phyloP scores from a whole-genome alignment of 2,329 filamentous ascomycete genomes.

The Aspergillus fumigatus region DNA sequence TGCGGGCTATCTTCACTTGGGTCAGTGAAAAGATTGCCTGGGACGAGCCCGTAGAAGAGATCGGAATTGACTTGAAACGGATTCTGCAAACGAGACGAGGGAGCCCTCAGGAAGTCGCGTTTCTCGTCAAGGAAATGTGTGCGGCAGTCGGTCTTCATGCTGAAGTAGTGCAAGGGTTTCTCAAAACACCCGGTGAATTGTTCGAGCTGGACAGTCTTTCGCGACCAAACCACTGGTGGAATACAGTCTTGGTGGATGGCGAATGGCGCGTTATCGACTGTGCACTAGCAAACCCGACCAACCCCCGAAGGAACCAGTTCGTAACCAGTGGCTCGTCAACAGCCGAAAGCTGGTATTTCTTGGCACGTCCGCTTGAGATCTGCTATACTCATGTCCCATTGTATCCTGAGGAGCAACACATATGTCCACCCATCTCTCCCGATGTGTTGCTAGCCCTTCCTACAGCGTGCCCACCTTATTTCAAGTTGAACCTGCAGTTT shows the following conservation, averaged over 20 bases:
- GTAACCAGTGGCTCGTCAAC: constrained; percentile 64
- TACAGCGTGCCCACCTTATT: constrained; percentile 80
- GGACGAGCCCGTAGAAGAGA: constrained; percentile 91
- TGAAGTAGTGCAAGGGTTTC: constrained; percentile 81
- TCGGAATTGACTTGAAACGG: constrained; percentile 68
- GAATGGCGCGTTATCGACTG: constrained; percentile 98
- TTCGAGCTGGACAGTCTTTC: constrained; percentile 76
- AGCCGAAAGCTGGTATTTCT: constrained; percentile 90
- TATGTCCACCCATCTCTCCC: constrained; percentile 80
- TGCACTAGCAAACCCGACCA: constrained; percentile 83
- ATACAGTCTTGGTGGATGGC: constrained; percentile 83
- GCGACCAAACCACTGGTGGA: constrained; percentile 97
- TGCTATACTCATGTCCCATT: constrained; percentile 96
- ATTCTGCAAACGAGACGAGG: constrained; percentile 81
- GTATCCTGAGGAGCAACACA: constrained; percentile 81
- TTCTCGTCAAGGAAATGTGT: constrained; percentile 91
- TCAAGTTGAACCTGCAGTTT: constrained; percentile 75
- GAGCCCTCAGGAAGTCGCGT: constrained; percentile 82
- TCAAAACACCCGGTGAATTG: constrained; percentile 83
- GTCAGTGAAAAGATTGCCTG: constrained; percentile 90
- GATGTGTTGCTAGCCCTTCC: constrained; percentile 84
- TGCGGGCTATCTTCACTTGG: constrained; percentile 96
- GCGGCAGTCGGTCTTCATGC: constrained; percentile 79
- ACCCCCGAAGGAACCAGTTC: constrained; percentile 73
- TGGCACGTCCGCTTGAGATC: constrained; percentile 79